Percentiles rank a stretch among this genome's conserved stretches.
phyloP scores from a whole-genome alignment of 192 early-diverging fungal genomes.

The Spizellomyces punctatus region DNA sequence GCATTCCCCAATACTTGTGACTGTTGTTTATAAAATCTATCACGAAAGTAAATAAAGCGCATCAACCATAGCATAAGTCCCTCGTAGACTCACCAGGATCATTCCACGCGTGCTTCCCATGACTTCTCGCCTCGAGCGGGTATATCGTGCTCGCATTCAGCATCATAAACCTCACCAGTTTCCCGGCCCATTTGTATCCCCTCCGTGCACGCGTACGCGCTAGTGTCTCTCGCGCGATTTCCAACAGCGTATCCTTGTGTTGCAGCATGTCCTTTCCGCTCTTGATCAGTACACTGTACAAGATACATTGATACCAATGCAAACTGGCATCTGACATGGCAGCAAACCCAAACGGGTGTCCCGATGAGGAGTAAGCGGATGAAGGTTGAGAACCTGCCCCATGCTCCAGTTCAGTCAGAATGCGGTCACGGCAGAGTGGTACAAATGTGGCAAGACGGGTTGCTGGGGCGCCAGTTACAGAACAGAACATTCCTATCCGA shows the following conservation, averaged over 20 bases:
- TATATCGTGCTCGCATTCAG: constrained; percentile 54
- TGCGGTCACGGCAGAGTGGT: constrained; percentile 56
- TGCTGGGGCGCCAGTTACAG: constrained; percentile 42
- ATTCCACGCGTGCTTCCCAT: constrained; percentile 56
- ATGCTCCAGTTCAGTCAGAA: constrained; percentile 64
- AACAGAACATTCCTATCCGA: constrained; percentile 48
- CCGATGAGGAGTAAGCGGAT: constrained; percentile 31
- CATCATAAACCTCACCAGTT: constrained; percentile 55
- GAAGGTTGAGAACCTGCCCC: constrained; percentile 60
- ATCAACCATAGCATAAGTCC: too few relatives aligned
- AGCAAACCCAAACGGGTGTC: constrained; percentile 53
- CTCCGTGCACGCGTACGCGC: constrained; percentile 57
- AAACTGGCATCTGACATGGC: constrained; percentile 64
- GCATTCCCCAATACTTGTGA: constrained; percentile 78
- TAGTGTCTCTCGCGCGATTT: constrained; percentile 17
- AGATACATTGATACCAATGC: constrained; percentile 78
- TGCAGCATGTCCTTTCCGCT: constrained; percentile 53
- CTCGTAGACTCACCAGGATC: constrained; percentile 39
- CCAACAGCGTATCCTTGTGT: constrained; percentile 54
- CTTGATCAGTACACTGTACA: constrained; percentile 52
- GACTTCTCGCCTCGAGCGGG: constrained; percentile 59
- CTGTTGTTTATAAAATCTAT: constrained; percentile 64
- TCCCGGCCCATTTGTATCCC: constrained; percentile 75
- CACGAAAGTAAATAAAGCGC: not conserved
- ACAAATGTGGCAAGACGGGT: constrained; percentile 59